Evolutionary conservation across 768 basidiomycete genomes (phyloP).

Genomic region (Lentinula raphanica): DNA sequence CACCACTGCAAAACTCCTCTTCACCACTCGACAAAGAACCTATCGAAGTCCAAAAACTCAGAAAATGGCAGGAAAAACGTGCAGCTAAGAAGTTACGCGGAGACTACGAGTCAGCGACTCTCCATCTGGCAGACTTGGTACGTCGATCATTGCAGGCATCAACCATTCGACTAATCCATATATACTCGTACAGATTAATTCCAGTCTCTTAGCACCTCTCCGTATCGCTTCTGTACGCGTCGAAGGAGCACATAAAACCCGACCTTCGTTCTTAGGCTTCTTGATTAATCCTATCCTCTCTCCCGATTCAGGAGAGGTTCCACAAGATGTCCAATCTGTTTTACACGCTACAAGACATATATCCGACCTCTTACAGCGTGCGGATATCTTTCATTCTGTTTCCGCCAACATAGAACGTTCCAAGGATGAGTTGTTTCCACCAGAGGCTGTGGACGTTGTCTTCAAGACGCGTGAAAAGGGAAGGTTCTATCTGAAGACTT

Average conservation of each 20-base stretch:
- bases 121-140: constrained; percentile 61
- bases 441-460: constrained; percentile 72
- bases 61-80: constrained; percentile 74
- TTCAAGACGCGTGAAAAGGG: constrained; percentile 75
- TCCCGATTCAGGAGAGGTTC: constrained; percentile 13
- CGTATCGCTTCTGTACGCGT: constrained; percentile 75
- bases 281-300: constrained; percentile 60
- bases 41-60: constrained; percentile 48
- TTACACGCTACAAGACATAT: constrained; percentile 67
- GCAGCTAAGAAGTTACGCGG: constrained; percentile 60
- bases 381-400: constrained; percentile 73
- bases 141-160: constrained; percentile 17
- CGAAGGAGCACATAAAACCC: constrained; percentile 69
- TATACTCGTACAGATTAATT: not conserved
- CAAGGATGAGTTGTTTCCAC: constrained; percentile 44
- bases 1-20: constrained; percentile 51
- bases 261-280: constrained; percentile 75
- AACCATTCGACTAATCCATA: not conserved
- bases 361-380: constrained; percentile 57
- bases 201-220: constrained; percentile 35
- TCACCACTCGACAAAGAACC: constrained; percentile 56
- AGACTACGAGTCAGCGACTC: constrained; percentile 70
- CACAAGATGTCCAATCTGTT: constrained; percentile 49
- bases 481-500: constrained; percentile 69
- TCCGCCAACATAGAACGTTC: constrained; percentile 59